Evolutionary conservation across 768 basidiomycete genomes (phyloP).

Genomic region (Cystofilobasidium ferigula): DNA sequence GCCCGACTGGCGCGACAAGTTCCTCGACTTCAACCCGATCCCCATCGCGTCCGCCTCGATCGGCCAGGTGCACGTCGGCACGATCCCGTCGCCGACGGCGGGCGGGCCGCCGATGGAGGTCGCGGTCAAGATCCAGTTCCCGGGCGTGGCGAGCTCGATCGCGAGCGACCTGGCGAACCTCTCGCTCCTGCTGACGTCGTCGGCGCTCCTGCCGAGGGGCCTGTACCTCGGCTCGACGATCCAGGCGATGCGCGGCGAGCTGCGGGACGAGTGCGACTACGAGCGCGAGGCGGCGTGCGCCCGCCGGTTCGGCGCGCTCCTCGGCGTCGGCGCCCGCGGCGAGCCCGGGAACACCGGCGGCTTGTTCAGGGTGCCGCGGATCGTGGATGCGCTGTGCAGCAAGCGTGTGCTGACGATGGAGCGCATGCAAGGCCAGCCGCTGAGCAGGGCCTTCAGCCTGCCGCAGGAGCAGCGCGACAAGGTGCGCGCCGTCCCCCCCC

Average conservation of each 20-base stretch:
- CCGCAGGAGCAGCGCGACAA: constrained; percentile 56
- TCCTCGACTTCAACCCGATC: constrained; percentile 64
- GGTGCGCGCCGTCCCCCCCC: constrained; percentile 42
- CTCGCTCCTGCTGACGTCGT: constrained; percentile 66
- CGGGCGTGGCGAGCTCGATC: constrained; percentile 77
- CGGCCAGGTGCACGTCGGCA: constrained; percentile 80
- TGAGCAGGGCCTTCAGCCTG: constrained; percentile 55
- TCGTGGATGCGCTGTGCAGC: constrained; percentile 69
- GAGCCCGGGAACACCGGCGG: constrained; percentile 34
- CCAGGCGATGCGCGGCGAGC: constrained; percentile 74
- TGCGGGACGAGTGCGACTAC: constrained; percentile 89
- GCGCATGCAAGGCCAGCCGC: constrained; percentile 62
- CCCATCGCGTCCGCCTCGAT: constrained; percentile 96
- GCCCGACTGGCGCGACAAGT: constrained; percentile 57
- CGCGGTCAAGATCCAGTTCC: constrained; percentile 83
- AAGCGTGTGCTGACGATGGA: constrained; percentile 82
- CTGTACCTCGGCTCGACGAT: constrained; percentile 83
- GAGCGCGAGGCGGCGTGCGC: constrained; percentile 65
- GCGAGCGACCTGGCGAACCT: constrained; percentile 77
- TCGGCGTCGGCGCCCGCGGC: constrained; percentile 27
- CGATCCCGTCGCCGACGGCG: constrained; percentile 41
- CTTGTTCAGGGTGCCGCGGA: constrained; percentile 71
- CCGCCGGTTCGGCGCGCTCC: constrained; percentile 44
- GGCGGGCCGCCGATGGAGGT: constrained; percentile 38
- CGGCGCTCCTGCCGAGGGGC: constrained; percentile 70